Percentiles rank a stretch among this genome's conserved stretches.
Conservation (phyloP, 345 rosid genomes). For the Capsella bursapastoris region DNA sequence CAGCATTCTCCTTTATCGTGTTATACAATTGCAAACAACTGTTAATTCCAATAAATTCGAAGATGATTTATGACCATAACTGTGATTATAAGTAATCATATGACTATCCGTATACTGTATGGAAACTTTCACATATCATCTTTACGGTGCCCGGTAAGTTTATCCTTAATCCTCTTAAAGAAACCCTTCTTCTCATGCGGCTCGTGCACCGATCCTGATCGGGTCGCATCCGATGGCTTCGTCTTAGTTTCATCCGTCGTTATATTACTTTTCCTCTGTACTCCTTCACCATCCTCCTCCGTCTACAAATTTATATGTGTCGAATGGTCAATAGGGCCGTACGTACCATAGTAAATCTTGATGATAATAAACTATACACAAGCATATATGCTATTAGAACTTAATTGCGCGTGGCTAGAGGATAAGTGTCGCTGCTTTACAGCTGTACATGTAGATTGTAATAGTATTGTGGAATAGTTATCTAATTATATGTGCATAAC, state of each 20-base stretch:
- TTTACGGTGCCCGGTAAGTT: slow-evolving; percentile 58
- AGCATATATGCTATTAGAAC: neutral
- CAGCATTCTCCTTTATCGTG: neutral
- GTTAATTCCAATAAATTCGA: neutral
- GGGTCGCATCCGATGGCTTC: slow-evolving; percentile 37
- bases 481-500: neutral
- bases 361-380: neutral
- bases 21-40: neutral
- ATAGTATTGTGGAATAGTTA: neutral
- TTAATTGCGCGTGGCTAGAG: neutral
- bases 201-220: slow-evolving; percentile 21
- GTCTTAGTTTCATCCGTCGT: slow-evolving; percentile 58
- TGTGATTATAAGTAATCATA: neutral
- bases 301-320: slow-evolving; percentile 15
- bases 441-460: neutral
- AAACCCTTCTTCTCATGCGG: slow-evolving; percentile 55
- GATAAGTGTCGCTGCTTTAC: neutral
- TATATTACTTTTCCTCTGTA: slow-evolving; percentile 54
- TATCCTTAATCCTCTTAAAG: slow-evolving; percentile 65
- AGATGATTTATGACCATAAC: neutral
- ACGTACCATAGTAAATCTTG: neutral
- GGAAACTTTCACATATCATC: slow-evolving; percentile 8
- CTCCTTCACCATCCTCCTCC: slow-evolving; percentile 64
- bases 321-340: neutral
- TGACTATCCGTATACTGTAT: neutral